These are phyloP conservation scores for Neofusicoccum sp. DNA, from an alignment of 2,329 filamentous ascomycete species.

Conservation along the genomic window DNA sequence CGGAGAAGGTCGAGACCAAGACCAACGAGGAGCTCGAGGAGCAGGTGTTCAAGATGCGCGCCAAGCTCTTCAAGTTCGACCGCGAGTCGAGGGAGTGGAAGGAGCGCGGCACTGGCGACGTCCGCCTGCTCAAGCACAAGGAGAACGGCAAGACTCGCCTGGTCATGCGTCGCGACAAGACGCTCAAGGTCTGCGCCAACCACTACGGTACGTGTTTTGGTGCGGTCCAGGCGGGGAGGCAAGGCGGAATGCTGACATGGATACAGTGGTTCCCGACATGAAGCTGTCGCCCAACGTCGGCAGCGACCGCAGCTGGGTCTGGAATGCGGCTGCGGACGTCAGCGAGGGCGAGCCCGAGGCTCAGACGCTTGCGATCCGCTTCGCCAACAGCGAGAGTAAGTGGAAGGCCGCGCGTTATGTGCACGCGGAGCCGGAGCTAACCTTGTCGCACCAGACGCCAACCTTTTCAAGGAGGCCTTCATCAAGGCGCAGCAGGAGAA, in stretches of 20 bases:
- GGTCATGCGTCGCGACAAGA: constrained; percentile 99
- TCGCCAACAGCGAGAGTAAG: constrained; percentile 96
- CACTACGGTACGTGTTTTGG: constrained; percentile 79
- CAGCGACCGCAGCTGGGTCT: constrained; percentile 98
- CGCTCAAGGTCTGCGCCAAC: constrained; percentile 99
- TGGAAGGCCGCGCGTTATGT: constrained; percentile 29
- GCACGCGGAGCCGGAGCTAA: constrained; percentile 33
- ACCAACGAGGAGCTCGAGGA: constrained; percentile 99
- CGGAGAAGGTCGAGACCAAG: constrained; percentile 95
- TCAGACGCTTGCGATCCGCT: constrained; percentile 92
- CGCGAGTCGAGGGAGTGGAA: constrained; percentile 95
- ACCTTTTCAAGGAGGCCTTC: constrained; percentile 96
- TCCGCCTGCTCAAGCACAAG: constrained; percentile 96
- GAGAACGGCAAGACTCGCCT: constrained; percentile 97
- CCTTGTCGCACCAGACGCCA: constrained; percentile 68
- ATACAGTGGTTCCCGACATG: constrained; percentile 91
- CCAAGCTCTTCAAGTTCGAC: constrained; percentile 99
- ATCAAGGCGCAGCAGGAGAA: constrained; percentile 97
- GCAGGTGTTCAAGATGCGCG: constrained; percentile 98
- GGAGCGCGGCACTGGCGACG: constrained; percentile 96
- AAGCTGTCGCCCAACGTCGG: constrained; percentile 98
- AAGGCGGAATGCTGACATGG: constrained; percentile 27
- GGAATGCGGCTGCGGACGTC: constrained; percentile 97
- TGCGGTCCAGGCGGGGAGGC: constrained; percentile 6
- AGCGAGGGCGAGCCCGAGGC: constrained; percentile 98